phyloP scores from a whole-genome alignment of 352 stramenopile genomes.

The Phytophthora pinifolia region DNA sequence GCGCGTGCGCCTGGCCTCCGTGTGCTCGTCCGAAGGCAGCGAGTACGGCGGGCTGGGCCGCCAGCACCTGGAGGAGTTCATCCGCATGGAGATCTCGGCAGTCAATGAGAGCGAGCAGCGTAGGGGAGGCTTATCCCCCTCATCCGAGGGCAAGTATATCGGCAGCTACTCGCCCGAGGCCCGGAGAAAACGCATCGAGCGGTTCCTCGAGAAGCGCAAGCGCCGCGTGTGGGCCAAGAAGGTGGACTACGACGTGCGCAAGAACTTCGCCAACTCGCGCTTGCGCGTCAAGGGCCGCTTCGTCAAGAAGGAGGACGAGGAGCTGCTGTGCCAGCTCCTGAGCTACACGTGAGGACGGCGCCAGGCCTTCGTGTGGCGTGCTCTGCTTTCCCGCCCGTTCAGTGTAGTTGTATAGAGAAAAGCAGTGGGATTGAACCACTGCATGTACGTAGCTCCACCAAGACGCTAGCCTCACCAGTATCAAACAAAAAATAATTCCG shows the following conservation, averaged over 20 bases:
- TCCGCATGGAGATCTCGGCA: conserved; percentile 80
- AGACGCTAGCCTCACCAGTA: conserved; percentile 25
- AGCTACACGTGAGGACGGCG: conserved; percentile 65
- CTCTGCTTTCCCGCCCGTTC: conserved; percentile 30
- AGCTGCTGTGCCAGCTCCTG: conserved; percentile 84
- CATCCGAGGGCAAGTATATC: conserved; percentile 65
- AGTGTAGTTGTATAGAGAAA: conserved; percentile 45
- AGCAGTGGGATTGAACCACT: conserved; percentile 30
- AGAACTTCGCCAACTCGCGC: conserved; percentile 98
- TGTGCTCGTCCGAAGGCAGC: conserved; percentile 77
- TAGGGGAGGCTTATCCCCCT: conserved; percentile 28
- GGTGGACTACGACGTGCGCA: conserved; percentile 98
- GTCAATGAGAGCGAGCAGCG: conserved; percentile 56
- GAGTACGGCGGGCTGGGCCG: conserved; percentile 72
- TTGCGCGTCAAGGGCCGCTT: conserved; percentile 98
- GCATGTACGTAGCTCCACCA: conserved; percentile 33
- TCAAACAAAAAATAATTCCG: conserved; percentile 23
- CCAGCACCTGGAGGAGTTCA: conserved; percentile 77
- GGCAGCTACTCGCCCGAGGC: conserved; percentile 89
- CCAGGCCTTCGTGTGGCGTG: conserved; percentile 18
- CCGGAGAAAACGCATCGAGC: conserved; percentile 81
- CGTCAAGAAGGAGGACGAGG: conserved; percentile 98
- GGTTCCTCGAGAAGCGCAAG: conserved; percentile 93
- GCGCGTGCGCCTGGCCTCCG: conserved; percentile 61
- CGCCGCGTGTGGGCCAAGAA: conserved; percentile 96